phyloP scores from a whole-genome alignment of 768 basidiomycete genomes.

The Podaxis sp. region DNA sequence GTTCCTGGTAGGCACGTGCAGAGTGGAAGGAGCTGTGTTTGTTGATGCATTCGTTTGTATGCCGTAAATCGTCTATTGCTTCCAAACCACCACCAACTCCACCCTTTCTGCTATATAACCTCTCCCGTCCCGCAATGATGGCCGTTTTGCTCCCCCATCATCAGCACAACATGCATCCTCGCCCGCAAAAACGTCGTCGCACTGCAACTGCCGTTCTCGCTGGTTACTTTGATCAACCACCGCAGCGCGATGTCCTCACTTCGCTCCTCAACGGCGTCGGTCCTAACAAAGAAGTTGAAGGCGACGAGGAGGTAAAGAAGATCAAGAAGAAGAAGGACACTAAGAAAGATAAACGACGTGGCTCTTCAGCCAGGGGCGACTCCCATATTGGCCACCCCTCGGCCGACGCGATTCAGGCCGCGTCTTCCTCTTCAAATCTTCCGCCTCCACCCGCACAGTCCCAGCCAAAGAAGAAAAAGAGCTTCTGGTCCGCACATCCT shows the following conservation, averaged over 20 bases:
- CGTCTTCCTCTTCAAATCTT: slow-evolving; percentile 2
- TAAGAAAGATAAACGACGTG: slow-evolving; percentile 32
- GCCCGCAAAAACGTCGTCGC: slow-evolving; percentile 49
- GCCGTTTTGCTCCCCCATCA: slow-evolving; percentile 35
- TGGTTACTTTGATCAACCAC: slow-evolving; percentile 68
- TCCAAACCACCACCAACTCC: slow-evolving; percentile 53
- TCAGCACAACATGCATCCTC: slow-evolving; percentile 27
- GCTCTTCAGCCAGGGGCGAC: slow-evolving; percentile 6
- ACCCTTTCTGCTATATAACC: slow-evolving; percentile 36
- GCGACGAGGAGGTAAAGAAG: slow-evolving; percentile 55
- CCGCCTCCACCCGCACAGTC: slow-evolving; percentile 14
- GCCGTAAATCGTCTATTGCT: slow-evolving; percentile 51
- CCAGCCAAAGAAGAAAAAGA: slow-evolving; percentile 34
- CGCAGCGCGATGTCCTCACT: slow-evolving; percentile 74
- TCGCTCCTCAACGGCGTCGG: slow-evolving; percentile 76
- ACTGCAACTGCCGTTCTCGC: slow-evolving; percentile 77
- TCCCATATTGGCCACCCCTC: neutral
- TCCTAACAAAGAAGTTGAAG: slow-evolving; percentile 62
- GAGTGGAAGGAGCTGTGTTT: slow-evolving; percentile 40
- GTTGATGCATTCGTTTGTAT: slow-evolving; percentile 44
- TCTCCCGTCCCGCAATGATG: slow-evolving; percentile 20
- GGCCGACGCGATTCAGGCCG: slow-evolving; percentile 5
- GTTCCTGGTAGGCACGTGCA: slow-evolving; percentile 50
- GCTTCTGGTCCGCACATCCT: slow-evolving; percentile 51
- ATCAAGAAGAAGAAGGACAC: slow-evolving; percentile 55